A percentile compares a stretch with the other conserved stretches of the same genome.
Evolutionary conservation across 805 yeast genomes (phyloP).

Genomic region (Vanderwaltozyma yarrowii): DNA sequence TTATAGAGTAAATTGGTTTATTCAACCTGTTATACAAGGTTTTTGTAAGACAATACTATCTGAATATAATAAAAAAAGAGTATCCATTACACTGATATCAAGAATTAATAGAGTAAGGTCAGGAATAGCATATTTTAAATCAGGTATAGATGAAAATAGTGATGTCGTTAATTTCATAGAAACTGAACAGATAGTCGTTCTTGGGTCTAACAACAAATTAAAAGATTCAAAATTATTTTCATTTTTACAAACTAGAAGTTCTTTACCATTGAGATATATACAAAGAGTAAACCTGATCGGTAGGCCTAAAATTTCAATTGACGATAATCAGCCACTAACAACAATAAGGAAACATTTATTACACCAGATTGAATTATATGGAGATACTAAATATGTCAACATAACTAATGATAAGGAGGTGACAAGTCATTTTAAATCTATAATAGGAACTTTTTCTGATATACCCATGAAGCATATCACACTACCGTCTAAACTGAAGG

Average conservation of each 20-base stretch:
- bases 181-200: conserved; percentile 75
- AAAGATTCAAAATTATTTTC: conserved; percentile 32
- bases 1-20: conserved; percentile 39
- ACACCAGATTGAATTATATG: too few relatives aligned
- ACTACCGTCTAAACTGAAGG: too few relatives aligned
- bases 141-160: conserved; percentile 83
- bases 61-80: conserved; percentile 39
- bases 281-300: conserved; percentile 35
- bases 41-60: conserved; percentile 53
- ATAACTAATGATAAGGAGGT: too few relatives aligned
- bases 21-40: conserved; percentile 79
- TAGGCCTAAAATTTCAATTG: too few relatives aligned
- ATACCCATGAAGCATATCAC: too few relatives aligned
- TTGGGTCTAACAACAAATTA: conserved; percentile 19
- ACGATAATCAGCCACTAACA: neutral
- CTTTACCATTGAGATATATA: conserved; percentile 93
- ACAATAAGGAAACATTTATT: neutral
- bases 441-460: too few relatives aligned
- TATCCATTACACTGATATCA: conserved; percentile 67
- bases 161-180: conserved; percentile 84
- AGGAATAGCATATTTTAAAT: conserved; percentile 91
- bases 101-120: conserved; percentile 72
- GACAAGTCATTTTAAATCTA: too few relatives aligned
- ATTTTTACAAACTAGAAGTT: conserved; percentile 84
- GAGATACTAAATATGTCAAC: too few relatives aligned